phyloP scores from a whole-genome alignment of 1,284 basidiomycete genomes.

The Pisolithus thermaeus region DNA sequence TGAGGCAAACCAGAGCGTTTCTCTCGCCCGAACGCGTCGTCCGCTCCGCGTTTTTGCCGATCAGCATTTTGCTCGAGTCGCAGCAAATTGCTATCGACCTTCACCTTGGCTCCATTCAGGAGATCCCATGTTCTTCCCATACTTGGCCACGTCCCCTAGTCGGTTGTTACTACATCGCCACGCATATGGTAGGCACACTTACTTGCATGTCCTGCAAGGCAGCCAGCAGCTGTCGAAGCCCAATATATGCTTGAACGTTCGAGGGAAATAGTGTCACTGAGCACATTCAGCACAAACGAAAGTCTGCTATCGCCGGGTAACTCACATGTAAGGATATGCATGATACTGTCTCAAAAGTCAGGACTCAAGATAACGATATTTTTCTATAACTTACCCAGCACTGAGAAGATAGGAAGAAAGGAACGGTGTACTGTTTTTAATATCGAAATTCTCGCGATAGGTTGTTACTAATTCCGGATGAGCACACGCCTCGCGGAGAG shows the following conservation, averaged over 20 bases:
- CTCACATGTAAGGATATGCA: conserved; percentile 76
- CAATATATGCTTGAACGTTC: conserved; percentile 61
- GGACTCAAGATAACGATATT: conserved; percentile 1
- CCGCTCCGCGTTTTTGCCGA: conserved; percentile 55
- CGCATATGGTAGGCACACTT: conserved; percentile 4
- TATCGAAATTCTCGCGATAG: conserved; percentile 56
- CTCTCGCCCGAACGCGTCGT: conserved; percentile 59
- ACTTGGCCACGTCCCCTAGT: conserved; percentile 62
- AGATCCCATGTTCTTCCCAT: conserved; percentile 66
- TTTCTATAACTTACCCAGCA: conserved; percentile 53
- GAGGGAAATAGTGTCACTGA: conserved; percentile 65
- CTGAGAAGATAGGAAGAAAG: conserved; percentile 70
- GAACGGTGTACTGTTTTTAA: conserved; percentile 64
- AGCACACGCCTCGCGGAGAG: conserved; percentile 6
- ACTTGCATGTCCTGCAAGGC: conserved; percentile 73
- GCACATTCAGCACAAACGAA: conserved; percentile 7
- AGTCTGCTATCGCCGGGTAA: conserved; percentile 1
- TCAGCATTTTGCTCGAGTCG: conserved; percentile 32
- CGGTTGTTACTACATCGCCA: conserved; percentile 12
- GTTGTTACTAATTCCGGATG: conserved; percentile 41
- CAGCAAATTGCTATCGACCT: conserved; percentile 38
- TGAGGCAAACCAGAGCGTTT: conserved; percentile 42
- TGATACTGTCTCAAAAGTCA: conserved; percentile 49
- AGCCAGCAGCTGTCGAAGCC: conserved; percentile 61
- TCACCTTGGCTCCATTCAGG: conserved; percentile 62